Percentiles rank a stretch among this genome's conserved stretches.
Evolutionary conservation across 768 basidiomycete species (phyloP).

Genomic region (Suillus bovinus): DNA sequence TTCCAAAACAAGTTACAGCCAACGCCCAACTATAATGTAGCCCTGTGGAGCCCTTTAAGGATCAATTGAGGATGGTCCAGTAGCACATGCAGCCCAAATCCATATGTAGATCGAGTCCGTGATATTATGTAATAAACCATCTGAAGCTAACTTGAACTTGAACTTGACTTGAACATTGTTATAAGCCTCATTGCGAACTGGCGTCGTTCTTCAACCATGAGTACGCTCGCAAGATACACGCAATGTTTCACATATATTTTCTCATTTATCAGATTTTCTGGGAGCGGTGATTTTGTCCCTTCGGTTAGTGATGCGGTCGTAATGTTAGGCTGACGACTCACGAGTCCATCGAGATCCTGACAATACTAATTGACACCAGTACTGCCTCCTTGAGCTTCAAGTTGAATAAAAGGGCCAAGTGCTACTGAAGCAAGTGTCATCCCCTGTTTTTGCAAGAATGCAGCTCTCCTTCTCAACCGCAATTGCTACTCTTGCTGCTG

Average conservation of each 20-base stretch:
- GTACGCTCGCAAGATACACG: neutral
- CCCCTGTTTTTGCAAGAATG: conserved; percentile 15
- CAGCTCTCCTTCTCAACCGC: conserved; percentile 14
- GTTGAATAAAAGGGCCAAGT: conserved; percentile 1
- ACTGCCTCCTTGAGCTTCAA: conserved; percentile 2
- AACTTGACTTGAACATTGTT: too few relatives aligned
- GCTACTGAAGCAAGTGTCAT: neutral
- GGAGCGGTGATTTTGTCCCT: neutral
- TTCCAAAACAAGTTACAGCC: too few relatives aligned
- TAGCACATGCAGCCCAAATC: too few relatives aligned
- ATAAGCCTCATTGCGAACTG: neutral
- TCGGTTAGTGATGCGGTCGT: neutral
- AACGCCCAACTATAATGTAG: too few relatives aligned
- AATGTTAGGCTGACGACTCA: neutral
- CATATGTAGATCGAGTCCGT: too few relatives aligned
- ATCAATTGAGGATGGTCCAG: too few relatives aligned
- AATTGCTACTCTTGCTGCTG: conserved; percentile 13
- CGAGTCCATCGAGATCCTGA: neutral
- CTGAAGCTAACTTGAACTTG: too few relatives aligned
- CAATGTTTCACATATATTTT: neutral
- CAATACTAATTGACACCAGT: neutral
- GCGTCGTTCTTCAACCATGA: neutral
- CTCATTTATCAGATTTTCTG: neutral
- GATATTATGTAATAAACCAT: too few relatives aligned
- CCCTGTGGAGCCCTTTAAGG: too few relatives aligned